These are phyloP conservation scores for Grifola frondosa DNA, from an alignment of 1,284 basidiomycete genomes.

Conservation along the genomic window DNA sequence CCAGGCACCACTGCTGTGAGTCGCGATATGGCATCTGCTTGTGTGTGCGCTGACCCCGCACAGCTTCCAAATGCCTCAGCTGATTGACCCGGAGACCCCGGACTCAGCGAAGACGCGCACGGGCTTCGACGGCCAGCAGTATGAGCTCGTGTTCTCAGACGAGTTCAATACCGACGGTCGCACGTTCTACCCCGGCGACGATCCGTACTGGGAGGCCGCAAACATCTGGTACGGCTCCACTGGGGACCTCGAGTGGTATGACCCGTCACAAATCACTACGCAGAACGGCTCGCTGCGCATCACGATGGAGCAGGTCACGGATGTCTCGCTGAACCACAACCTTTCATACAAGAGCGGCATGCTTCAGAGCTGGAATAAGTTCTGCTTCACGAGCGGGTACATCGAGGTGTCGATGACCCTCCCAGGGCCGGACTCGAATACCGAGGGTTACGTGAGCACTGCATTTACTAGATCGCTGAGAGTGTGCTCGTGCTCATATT, in stretches of 20 bases:
- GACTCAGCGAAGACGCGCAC: conserved; percentile 50
- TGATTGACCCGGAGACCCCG: conserved; percentile 74
- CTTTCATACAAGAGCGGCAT: conserved; percentile 69
- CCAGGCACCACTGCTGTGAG: conserved; percentile 40
- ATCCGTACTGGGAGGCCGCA: conserved; percentile 73
- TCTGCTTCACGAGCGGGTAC: conserved; percentile 81
- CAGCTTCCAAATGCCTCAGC: conserved; percentile 52
- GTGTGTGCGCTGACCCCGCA: not conserved
- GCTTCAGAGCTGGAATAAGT: conserved; percentile 80
- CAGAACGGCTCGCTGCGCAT: conserved; percentile 70
- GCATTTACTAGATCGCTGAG: not conserved
- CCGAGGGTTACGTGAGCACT: conserved; percentile 38
- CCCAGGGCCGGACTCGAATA: conserved; percentile 36
- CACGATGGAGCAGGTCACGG: conserved; percentile 56
- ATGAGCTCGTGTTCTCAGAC: conserved; percentile 76
- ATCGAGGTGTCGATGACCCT: conserved; percentile 53
- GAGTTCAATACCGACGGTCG: conserved; percentile 79
- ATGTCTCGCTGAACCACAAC: conserved; percentile 48
- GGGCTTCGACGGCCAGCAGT: conserved; percentile 65
- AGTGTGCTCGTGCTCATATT: not conserved
- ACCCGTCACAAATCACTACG: conserved; percentile 76
- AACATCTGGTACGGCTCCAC: conserved; percentile 73
- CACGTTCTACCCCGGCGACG: conserved; percentile 68
- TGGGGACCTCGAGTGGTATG: conserved; percentile 74
- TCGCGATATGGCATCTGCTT: conserved; percentile 3